Evolutionary conservation across 257 asterid species (phyloP).

Genomic region (Rehmannia glutinosa): DNA sequence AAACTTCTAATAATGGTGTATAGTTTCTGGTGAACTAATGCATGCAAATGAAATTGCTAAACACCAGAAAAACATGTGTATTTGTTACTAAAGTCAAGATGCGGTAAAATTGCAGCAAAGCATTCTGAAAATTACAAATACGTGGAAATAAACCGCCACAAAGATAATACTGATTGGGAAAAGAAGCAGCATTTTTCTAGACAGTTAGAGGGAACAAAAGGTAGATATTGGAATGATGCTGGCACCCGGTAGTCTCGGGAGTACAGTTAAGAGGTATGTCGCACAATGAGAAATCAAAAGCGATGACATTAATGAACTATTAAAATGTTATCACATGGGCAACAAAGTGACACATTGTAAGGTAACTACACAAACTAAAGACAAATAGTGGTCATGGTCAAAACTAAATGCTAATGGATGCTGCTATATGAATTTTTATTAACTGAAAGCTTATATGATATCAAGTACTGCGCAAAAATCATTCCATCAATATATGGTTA

Average conservation of each 20-base stretch:
- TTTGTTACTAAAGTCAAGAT: not conserved
- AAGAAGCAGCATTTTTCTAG: not conserved
- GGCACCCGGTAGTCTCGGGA: not conserved
- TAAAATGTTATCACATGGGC: not conserved
- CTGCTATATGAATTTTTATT: not conserved
- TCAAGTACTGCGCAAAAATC: no score
- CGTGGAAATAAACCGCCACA: not conserved
- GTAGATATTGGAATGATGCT: not conserved
- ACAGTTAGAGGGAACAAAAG: not conserved
- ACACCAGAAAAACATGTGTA: no score
- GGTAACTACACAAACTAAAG: no score
- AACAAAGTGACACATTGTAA: not conserved
- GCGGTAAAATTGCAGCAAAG: not conserved
- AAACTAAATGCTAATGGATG: conserved; percentile 3
- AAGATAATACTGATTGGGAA: not conserved
- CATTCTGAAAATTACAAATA: not conserved
- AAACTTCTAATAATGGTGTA: not conserved
- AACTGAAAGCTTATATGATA: not conserved
- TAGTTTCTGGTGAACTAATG: conserved; percentile 1
- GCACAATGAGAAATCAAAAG: not conserved
- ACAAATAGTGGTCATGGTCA: no score
- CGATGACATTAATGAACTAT: not conserved
- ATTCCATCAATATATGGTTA: not conserved
- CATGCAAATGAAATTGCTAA: conserved; percentile 6
- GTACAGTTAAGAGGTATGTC: not conserved